Evolutionary conservation across 345 rosid genomes (phyloP), one percentile per base, ranked within the genome.

Genomic region (Limnanthes douglasii): DNA sequence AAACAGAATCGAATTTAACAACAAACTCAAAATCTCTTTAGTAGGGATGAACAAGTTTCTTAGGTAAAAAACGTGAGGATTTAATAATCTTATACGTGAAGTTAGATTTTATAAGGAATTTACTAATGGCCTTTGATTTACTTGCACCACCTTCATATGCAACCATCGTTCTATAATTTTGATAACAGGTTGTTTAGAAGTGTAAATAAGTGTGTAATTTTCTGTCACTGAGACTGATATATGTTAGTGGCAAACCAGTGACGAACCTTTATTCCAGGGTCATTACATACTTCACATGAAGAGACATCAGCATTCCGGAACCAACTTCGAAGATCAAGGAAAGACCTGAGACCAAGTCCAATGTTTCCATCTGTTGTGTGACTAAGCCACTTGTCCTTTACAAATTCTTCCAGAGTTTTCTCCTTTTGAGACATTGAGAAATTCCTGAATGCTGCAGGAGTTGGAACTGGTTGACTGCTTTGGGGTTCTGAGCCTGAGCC

Each of bases 271-370:
- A 90, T 40, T 16, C 73, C 94, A 50, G 86, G 78, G 64, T 84
- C 98, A 14, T 77, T 83, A 68, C 98, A 90, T 29, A 90, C 77
- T 63, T 74, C 74, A 30, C 98, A 90, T 5, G 73, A 56, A 48
- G 94, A 78, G 60, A 65, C 62, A 37, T 68, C 86, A 45, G 61
- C 55, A 62, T 50, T 74, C 44, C 67, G 62, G 59, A 90, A 72
- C 82, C 81, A 84, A 47, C 85, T 66, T 26, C 94, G 75, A 42
- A 90, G 63, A 45, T 90, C 95, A 45, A 90, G 79, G 49, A 65
- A 71, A 40, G 98, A 74, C 62, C 78, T 69, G 50, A 66, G 56
- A 50, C 96, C 98, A 15, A 90, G 67, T 43, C 92, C 88, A 7
- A 84, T 57, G 35, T 65, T 65, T 24, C 75, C 72, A 21, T 90